These are phyloP conservation scores for Aspergillus fumigatiaffinis DNA, from an alignment of 2,329 filamentous ascomycete genomes.

Conservation along the genomic window DNA sequence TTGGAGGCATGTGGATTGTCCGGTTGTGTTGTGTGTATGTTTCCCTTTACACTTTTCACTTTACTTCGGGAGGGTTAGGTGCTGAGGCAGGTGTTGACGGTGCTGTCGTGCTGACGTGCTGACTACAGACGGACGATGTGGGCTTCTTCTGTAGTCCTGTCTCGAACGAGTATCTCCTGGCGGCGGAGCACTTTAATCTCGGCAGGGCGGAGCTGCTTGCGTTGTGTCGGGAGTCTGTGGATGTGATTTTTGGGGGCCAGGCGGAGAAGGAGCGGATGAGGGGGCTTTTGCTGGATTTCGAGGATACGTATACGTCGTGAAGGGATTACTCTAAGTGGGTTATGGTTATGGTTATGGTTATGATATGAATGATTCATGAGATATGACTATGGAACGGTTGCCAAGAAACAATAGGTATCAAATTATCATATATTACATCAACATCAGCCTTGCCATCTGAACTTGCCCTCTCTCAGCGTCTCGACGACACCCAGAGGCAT, in stretches of 20 bases:
- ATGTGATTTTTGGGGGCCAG: conserved; percentile 63
- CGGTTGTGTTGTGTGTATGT: conserved; percentile 67
- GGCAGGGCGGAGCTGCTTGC: conserved; percentile 44
- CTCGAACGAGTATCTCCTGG: conserved; percentile 73
- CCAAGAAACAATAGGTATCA: background rate
- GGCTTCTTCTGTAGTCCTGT: conserved; percentile 74
- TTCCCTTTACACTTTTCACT: no score
- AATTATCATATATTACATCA: background rate
- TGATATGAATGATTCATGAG: background rate
- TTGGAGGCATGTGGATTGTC: conserved; percentile 60
- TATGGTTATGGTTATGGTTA: no score
- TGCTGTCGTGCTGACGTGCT: conserved; percentile 18
- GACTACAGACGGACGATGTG: conserved; percentile 72
- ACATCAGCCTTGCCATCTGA: conserved; percentile 39
- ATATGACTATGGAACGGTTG: background rate
- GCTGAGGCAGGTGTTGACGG: no score
- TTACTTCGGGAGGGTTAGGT: background rate
- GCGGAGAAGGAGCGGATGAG: conserved; percentile 49
- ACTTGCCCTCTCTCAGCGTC: conserved; percentile 38
- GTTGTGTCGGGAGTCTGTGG: conserved; percentile 59
- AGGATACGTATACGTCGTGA: conserved; percentile 3
- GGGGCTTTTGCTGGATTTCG: conserved; percentile 20
- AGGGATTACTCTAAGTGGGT: background rate
- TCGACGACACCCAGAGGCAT: conserved; percentile 43
- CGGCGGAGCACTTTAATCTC: conserved; percentile 66